phyloP scores from a whole-genome alignment of 345 rosid species.

The Eutrema japonicum region DNA sequence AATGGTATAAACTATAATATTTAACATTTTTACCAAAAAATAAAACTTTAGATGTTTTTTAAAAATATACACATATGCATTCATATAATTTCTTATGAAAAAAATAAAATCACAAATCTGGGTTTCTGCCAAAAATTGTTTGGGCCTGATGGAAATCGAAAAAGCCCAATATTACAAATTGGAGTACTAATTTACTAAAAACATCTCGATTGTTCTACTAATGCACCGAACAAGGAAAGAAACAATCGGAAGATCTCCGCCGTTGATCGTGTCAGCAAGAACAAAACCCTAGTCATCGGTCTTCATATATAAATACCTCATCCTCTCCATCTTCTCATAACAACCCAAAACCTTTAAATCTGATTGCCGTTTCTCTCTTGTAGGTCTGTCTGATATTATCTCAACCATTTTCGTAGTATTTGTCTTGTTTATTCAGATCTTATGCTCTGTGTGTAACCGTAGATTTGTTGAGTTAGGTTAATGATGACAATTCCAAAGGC shows the following conservation, averaged over 20 bases:
- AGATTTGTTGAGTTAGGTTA: neutral
- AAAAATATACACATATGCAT: too few relatives aligned
- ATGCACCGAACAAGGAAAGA: neutral
- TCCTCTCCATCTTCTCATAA: neutral
- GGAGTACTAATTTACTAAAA: neutral
- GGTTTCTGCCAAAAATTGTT: neutral
- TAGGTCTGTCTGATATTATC: neutral
- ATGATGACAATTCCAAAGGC: slow-evolving; percentile 57
- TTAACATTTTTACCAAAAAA: too few relatives aligned
- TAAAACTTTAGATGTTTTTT: too few relatives aligned
- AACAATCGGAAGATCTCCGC: slow-evolving; percentile 1
- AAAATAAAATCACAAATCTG: too few relatives aligned
- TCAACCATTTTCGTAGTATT: neutral
- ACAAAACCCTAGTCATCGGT: slow-evolving; percentile 40
- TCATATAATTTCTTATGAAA: too few relatives aligned
- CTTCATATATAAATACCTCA: slow-evolving; percentile 11
- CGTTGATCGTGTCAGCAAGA: slow-evolving; percentile 21
- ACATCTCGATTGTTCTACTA: slow-evolving; percentile 30
- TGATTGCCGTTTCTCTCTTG: neutral
- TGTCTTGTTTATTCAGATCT: neutral
- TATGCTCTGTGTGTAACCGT: neutral
- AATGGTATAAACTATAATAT: too few relatives aligned
- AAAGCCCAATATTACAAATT: slow-evolving; percentile 23
- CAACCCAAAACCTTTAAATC: neutral
- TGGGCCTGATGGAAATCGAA: neutral